Conservation (phyloP, 495 filamentous ascomycete species). For the Viridothelium virens region DNA sequence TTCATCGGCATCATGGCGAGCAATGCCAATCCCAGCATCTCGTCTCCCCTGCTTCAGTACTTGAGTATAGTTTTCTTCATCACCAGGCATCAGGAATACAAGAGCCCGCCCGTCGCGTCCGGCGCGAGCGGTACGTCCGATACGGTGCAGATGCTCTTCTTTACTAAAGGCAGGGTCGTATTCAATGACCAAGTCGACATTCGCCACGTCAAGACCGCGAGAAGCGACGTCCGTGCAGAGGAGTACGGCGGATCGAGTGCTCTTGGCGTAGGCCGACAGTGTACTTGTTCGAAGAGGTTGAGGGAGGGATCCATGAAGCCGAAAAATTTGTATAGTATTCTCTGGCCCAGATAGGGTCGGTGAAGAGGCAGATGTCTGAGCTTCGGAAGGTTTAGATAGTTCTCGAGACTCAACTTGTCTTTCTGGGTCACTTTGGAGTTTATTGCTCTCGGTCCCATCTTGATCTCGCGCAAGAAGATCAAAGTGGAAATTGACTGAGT, state of each 20-base stretch:
- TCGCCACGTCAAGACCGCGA: conserved; percentile 86
- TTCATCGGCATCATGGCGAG: conserved; percentile 51
- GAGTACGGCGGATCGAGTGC: conserved; percentile 61
- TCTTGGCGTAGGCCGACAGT: conserved; percentile 61
- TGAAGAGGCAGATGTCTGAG: conserved; percentile 24
- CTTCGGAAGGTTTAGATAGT: conserved; percentile 26
- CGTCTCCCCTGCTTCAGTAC: conserved; percentile 55
- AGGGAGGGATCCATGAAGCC: conserved; percentile 86
- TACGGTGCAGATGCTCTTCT: conserved; percentile 86
- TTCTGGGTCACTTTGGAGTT: conserved; percentile 13
- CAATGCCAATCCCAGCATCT: conserved; percentile 48
- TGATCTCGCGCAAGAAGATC: conserved; percentile 60
- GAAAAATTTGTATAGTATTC: conserved; percentile 57
- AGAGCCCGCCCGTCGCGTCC: conserved; percentile 80
- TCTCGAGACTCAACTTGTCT: not conserved
- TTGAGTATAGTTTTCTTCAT: conserved; percentile 81
- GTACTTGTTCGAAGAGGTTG: conserved; percentile 81
- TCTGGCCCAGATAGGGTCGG: conserved; percentile 22
- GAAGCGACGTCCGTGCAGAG: conserved; percentile 94
- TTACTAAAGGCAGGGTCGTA: conserved; percentile 89
- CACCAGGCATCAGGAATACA: conserved; percentile 82
- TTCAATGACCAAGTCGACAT: conserved; percentile 87
- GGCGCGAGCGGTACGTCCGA: conserved; percentile 89
- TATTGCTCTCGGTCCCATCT: conserved; percentile 16
- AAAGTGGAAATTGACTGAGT: conserved; percentile 94